Evolutionary conservation across 2,329 filamentous ascomycete genomes (phyloP).

Genomic region (Calycina herbarum): DNA sequence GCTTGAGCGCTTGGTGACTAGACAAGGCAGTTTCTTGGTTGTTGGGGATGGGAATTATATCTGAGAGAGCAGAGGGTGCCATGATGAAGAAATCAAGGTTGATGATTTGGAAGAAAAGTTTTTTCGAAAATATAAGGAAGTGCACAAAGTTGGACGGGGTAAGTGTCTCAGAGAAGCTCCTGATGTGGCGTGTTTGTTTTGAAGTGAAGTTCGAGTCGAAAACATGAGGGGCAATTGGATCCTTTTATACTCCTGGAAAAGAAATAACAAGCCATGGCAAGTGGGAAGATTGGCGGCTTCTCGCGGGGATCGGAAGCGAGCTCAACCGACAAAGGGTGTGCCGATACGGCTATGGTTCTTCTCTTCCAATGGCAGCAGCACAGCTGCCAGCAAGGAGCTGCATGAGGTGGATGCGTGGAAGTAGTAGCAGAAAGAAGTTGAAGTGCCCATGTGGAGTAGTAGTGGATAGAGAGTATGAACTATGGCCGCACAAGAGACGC

Average conservation of each 20-base stretch:
- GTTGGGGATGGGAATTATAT: background rate
- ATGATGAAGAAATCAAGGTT: background rate
- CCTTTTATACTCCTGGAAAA: background rate
- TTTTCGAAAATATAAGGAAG: background rate
- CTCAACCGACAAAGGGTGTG: constrained; percentile 1
- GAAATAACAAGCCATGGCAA: background rate
- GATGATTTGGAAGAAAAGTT: background rate
- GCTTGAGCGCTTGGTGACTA: background rate
- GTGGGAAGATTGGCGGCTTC: background rate
- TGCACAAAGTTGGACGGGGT: background rate
- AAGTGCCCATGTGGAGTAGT: background rate
- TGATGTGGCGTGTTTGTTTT: background rate
- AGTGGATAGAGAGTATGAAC: background rate
- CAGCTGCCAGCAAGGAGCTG: background rate
- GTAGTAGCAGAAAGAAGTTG: background rate
- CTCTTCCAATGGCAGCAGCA: background rate
- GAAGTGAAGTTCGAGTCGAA: background rate
- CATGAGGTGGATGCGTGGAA: background rate
- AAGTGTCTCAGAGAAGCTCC: background rate
- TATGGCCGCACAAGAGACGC: no score
- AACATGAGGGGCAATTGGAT: background rate
- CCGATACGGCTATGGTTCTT: constrained; percentile 2
- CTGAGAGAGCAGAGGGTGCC: constrained; percentile 7
- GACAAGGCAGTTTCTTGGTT: background rate
- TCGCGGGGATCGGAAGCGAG: background rate